These are phyloP conservation scores for Gremmenia infestans DNA, from an alignment of 2,329 filamentous ascomycete species.

Conservation along the genomic window DNA sequence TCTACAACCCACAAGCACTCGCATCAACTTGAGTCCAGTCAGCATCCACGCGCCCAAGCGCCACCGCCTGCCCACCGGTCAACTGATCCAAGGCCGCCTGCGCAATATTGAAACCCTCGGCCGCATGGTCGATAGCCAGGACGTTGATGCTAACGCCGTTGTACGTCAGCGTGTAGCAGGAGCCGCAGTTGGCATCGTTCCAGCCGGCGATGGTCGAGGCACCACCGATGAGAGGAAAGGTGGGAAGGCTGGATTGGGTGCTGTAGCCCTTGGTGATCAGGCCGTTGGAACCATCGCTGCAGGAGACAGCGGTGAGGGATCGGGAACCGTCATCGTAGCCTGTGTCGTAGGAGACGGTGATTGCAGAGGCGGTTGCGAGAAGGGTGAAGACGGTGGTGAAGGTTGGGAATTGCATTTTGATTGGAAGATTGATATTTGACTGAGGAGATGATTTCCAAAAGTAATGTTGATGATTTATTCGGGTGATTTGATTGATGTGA, in stretches of 20 bases:
- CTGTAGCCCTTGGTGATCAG: conserved; percentile 52
- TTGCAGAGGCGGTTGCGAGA: conserved; percentile 33
- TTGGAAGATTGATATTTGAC: not conserved
- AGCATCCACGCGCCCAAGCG: conserved; percentile 50
- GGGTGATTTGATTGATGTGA: too few species aligned
- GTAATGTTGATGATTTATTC: not conserved
- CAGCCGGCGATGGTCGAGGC: conserved; percentile 47
- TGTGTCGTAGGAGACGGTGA: conserved; percentile 63
- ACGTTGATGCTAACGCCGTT: conserved; percentile 48
- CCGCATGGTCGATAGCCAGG: conserved; percentile 50
- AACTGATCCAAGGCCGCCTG: conserved; percentile 50
- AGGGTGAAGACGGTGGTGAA: conserved; percentile 37
- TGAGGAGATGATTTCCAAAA: not conserved
- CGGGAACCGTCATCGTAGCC: conserved; percentile 60
- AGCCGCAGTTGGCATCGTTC: conserved; percentile 52
- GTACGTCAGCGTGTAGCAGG: conserved; percentile 53
- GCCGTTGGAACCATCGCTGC: conserved; percentile 64
- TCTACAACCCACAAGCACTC: conserved; percentile 40
- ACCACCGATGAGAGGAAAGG: conserved; percentile 53
- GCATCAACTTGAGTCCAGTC: conserved; percentile 39
- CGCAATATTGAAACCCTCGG: conserved; percentile 51
- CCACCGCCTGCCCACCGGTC: conserved; percentile 45
- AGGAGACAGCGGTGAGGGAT: conserved; percentile 53
- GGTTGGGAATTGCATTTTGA: conserved; percentile 41
- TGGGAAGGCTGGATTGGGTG: conserved; percentile 46